Base-by-base conservation (phyloP, 768 basidiomycete species). In the Leccinum olivaceopallidum region DNA sequence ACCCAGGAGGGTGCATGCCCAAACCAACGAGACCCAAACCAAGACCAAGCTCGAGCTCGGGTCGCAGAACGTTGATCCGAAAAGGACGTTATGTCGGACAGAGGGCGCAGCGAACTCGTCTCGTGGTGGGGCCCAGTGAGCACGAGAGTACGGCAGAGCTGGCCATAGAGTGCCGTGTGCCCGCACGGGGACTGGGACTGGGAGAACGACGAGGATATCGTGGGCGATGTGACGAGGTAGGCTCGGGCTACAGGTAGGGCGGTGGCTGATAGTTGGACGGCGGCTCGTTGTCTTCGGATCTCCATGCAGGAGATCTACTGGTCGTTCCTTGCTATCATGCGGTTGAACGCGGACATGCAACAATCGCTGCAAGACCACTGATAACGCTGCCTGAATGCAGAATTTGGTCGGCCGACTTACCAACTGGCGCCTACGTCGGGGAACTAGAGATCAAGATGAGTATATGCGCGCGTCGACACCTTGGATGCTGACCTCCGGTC, bases 201-300 rank as follows among this genome's bases (percentile, higher is more conserved):
- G 0, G 77, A 75, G 9, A 78, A 73, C 6, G 79, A 77, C 12
- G 4, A 36, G 36, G 24, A 24, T 24, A 24, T 24, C 24, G 24
- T 24, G 3, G 24, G 28, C 7, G 28, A 28, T 7, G 28, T 28
- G 28, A 28, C 28, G 28, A 28, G 28, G 28, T 10, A 87, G 24
- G 91, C 63, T 92, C 87, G 0, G 90, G 90, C 36, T 80, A 81
- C 69, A 89, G 88, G 71, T 85, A 89, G 60, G 90, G 28, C 26
- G 82, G 50, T 84, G 83, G 30, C 83, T 86, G 1, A 85, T 83
- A 80, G 28, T 75, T 63, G 62, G 70, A 65, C 56, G 68, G 63
- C 2, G 75, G 73, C 10, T 78, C 77, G 36, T 78, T 81, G 49
- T 84, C 84, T 28, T 83, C 86, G 84, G 8, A 51, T 80, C 73